phyloP scores from a whole-genome alignment of 1,139 yeast genomes.

The Ogataea hybrid region DNA sequence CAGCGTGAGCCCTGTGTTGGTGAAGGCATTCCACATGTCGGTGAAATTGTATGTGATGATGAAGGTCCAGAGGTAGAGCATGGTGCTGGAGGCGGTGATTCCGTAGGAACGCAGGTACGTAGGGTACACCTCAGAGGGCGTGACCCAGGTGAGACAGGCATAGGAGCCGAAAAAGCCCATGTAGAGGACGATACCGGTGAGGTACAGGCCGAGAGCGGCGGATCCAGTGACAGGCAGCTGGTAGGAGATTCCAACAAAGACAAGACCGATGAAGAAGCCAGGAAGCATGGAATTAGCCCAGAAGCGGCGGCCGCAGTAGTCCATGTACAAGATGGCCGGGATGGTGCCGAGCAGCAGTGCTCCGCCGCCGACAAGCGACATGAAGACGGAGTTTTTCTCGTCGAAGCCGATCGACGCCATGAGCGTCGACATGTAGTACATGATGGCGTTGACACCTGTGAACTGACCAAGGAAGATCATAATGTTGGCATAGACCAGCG shows the following conservation, averaged over 20 bases:
- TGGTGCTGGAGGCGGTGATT: conserved; percentile 54
- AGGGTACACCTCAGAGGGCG: conserved; percentile 49
- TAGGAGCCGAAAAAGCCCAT: conserved; percentile 66
- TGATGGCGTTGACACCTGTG: conserved; percentile 55
- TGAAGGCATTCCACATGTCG: conserved; percentile 54
- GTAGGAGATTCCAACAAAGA: conserved; percentile 56
- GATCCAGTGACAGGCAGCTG: conserved; percentile 38
- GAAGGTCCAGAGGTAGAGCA: conserved; percentile 61
- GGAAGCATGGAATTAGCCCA: conserved; percentile 45
- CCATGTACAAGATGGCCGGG: conserved; percentile 62
- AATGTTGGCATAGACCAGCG: conserved; percentile 50
- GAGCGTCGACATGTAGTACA: conserved; percentile 55
- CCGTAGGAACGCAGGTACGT: conserved; percentile 48
- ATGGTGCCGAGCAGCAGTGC: conserved; percentile 56
- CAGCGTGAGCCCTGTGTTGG: conserved; percentile 58
- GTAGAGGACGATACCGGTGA: conserved; percentile 59
- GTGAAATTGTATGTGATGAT: conserved; percentile 58
- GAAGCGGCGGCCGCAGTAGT: conserved; percentile 51
- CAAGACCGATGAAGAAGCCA: conserved; percentile 55
- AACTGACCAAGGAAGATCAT: conserved; percentile 59
- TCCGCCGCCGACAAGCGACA: conserved; percentile 65
- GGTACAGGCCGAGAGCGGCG: conserved; percentile 54
- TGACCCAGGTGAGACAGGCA: conserved; percentile 58
- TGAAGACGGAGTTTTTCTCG: conserved; percentile 45
- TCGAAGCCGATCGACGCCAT: conserved; percentile 47